Base-by-base conservation (phyloP, 352 stramenopile genomes). In the Hyaloperonospora brassicae region DNA sequence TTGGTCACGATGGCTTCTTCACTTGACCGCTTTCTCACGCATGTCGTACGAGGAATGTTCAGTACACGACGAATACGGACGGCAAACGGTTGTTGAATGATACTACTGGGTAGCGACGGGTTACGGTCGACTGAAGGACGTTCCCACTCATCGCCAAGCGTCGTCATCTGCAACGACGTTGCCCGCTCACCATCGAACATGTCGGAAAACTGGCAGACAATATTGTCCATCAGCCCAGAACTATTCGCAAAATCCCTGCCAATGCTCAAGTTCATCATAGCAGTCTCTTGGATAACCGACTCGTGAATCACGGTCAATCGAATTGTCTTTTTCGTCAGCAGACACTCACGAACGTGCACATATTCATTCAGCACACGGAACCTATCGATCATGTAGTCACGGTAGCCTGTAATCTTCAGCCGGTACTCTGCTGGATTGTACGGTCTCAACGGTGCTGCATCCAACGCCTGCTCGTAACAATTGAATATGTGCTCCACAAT, bases 401-500 rank as follows among this genome's bases (percentile, higher is more conserved):
- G 80, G 52, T 81, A 92, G 22, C 84, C 81, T 9, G 75, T 94
- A 25, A 94, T 84, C 61, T 94, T 94, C 30, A 94, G 60, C 48
- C 86, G 68, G 52, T 91, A 94, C 60, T 94, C 78, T 30, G 67
- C 72, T 6, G 80, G 80, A 43, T 91, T 79, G 62, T 93, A 93
- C 11, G 83, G 77, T 40, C 67, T 67, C 52, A 93, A 62, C 8
- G 83, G 80, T 0, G 81, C 80, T 0, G 83, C 80, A 62, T 91
- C 80, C 3, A 91, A 58, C 14, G 72, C 73, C 55, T 87, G 76
- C 55, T 89, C 82, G 72, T 93, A 93, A 55, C 79, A 93, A 51
- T 90, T 89, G 57, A 93, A 93, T 24, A 93, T 91, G 50, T 89
- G 79, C 73, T 91, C 83, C 24, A 93, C 83, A 59, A 90, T 90